phyloP scores from a whole-genome alignment of 768 basidiomycete species.

The Hebeloma cylindrosporum region DNA sequence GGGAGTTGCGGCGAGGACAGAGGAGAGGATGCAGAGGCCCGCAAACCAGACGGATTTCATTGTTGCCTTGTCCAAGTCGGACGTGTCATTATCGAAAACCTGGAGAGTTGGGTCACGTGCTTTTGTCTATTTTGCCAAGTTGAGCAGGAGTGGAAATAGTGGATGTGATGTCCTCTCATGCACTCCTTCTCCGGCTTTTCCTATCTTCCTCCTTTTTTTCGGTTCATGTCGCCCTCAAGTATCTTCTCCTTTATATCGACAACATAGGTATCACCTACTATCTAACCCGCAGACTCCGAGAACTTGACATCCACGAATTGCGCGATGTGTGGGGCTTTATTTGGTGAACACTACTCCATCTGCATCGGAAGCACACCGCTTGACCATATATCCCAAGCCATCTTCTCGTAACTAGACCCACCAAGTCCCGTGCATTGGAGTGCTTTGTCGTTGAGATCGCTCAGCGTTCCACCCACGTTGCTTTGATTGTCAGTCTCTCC shows the following conservation, averaged over 20 bases:
- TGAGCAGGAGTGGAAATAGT: neutral
- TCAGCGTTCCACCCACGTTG: slow-evolving; percentile 90
- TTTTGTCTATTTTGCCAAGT: neutral
- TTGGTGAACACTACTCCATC: slow-evolving; percentile 51
- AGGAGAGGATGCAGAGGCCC: slow-evolving; percentile 31
- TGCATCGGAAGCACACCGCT: slow-evolving; percentile 12
- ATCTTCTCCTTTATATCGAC: slow-evolving; percentile 78
- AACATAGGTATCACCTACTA: slow-evolving; percentile 93
- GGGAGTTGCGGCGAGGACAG: slow-evolving; percentile 33
- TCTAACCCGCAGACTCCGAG: slow-evolving; percentile 70
- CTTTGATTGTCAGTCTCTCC: slow-evolving; percentile 78
- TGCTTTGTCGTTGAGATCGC: slow-evolving; percentile 89
- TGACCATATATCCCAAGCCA: slow-evolving; percentile 55
- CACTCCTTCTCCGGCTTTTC: slow-evolving; percentile 86
- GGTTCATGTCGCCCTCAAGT: slow-evolving; percentile 89
- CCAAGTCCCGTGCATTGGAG: slow-evolving; percentile 89
- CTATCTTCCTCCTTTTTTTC: slow-evolving; percentile 92
- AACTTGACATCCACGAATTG: slow-evolving; percentile 67
- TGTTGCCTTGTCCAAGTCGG: slow-evolving; percentile 8
- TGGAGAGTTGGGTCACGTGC: slow-evolving; percentile 21
- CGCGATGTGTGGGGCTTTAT: slow-evolving; percentile 89
- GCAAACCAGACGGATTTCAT: slow-evolving; percentile 25
- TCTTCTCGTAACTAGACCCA: slow-evolving; percentile 89
- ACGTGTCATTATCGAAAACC: slow-evolving; percentile 22
- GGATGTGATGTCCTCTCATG: slow-evolving; percentile 65